phyloP scores from a whole-genome alignment of 495 filamentous ascomycete genomes.

The Xeromyces bisporus region DNA sequence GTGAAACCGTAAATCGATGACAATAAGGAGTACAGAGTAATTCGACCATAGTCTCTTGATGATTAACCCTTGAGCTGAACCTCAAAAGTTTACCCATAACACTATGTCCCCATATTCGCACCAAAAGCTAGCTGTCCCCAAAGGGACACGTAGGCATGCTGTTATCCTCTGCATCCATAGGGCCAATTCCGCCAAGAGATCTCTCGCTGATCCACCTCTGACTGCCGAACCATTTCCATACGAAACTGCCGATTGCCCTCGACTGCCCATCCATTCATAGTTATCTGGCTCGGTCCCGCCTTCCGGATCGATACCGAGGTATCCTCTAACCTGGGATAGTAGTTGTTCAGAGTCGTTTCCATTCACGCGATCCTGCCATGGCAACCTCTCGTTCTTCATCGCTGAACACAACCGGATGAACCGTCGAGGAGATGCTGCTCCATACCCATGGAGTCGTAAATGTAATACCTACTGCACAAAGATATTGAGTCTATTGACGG shows the following conservation, averaged over 20 bases:
- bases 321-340: conserved; percentile 10
- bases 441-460: conserved; percentile 16
- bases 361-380: conserved; percentile 16
- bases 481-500: too few relatives aligned
- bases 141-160: too few relatives aligned
- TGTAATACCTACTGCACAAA: conserved; percentile 17
- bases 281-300: conserved; percentile 18
- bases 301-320: conserved; percentile 15
- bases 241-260: conserved; percentile 11
- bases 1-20: too few relatives aligned
- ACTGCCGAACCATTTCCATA: conserved; percentile 14
- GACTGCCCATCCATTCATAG: conserved; percentile 12
- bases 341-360: conserved; percentile 22
- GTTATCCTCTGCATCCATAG: conserved; percentile 12
- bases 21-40: too few relatives aligned
- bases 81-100: too few relatives aligned
- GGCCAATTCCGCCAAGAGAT: conserved; percentile 19
- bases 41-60: too few relatives aligned
- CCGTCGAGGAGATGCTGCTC: conserved; percentile 10
- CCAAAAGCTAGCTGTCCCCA: too few relatives aligned
- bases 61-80: too few relatives aligned
- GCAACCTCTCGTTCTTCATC: conserved; percentile 15
- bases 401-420: conserved; percentile 14
- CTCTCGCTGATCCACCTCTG: conserved; percentile 9
- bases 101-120: too few relatives aligned